Evolutionary conservation across 805 yeast species (phyloP).

Genomic region (Yarrowia phangngaensis): DNA sequence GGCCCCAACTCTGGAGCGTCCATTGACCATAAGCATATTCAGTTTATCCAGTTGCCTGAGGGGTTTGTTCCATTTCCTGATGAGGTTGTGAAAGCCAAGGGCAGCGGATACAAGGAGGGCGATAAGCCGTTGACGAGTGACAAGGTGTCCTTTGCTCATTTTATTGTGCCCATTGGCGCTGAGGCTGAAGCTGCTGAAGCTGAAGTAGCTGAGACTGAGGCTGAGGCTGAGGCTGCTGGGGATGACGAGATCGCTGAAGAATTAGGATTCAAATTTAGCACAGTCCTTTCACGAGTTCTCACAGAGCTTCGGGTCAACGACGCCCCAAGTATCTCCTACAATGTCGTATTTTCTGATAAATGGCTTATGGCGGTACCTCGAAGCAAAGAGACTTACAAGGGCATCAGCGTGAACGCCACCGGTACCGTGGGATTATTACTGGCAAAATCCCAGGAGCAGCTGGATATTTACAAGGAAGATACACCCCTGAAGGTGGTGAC

Average conservation of each 20-base stretch:
- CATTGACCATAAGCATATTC: conserved; percentile 88
- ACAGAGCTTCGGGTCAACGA: conserved; percentile 51
- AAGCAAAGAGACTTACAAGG: conserved; percentile 44
- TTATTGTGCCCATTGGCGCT: conserved; percentile 58
- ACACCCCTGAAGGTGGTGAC: conserved; percentile 48
- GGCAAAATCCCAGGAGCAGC: conserved; percentile 59
- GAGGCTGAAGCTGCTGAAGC: conserved; percentile 30
- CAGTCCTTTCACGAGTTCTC: conserved; percentile 66
- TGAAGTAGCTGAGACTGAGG: not conserved
- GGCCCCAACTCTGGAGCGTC: conserved; percentile 93
- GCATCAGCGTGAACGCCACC: conserved; percentile 69
- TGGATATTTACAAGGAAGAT: conserved; percentile 48
- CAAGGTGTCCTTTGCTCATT: conserved; percentile 77
- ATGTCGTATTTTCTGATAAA: conserved; percentile 71
- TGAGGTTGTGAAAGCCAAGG: conserved; percentile 26
- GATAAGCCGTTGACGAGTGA: conserved; percentile 59
- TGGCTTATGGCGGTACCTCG: conserved; percentile 88
- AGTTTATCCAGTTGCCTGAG: conserved; percentile 69
- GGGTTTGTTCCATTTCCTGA: conserved; percentile 44
- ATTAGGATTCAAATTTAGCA: conserved; percentile 65
- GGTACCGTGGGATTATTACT: conserved; percentile 76
- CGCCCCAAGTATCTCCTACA: conserved; percentile 56
- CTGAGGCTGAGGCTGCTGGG: not conserved
- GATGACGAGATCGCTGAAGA: conserved; percentile 50
- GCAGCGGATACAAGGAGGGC: conserved; percentile 34